Percentiles rank a stretch among this genome's conserved stretches.
phyloP scores from a whole-genome alignment of 495 filamentous ascomycete species.

The Aspergillus saccharolyticus region DNA sequence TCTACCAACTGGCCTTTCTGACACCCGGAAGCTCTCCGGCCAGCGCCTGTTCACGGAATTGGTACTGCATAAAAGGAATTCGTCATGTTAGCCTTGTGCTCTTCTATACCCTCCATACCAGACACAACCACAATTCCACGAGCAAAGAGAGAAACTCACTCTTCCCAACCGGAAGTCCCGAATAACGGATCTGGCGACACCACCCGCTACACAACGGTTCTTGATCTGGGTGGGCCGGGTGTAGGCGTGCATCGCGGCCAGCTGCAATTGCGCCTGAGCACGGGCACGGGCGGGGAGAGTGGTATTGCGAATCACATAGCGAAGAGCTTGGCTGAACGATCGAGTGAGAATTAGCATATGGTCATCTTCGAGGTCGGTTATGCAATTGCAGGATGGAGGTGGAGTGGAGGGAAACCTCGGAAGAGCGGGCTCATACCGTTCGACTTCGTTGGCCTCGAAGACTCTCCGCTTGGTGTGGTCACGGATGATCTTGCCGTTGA shows the following conservation, averaged over 20 bases:
- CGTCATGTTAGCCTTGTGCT: slow-evolving; percentile 22
- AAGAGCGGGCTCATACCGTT: slow-evolving; percentile 53
- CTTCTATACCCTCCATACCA: too few species aligned
- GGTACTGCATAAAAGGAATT: slow-evolving; percentile 54
- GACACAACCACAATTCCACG: not conserved
- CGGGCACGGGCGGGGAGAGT: slow-evolving; percentile 73
- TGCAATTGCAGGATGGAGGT: too few species aligned
- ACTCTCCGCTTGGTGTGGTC: slow-evolving; percentile 95
- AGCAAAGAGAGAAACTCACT: slow-evolving; percentile 50
- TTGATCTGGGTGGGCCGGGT: slow-evolving; percentile 88
- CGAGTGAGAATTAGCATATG: not conserved
- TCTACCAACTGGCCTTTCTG: slow-evolving; percentile 89
- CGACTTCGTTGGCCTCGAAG: slow-evolving; percentile 75
- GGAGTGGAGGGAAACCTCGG: too few species aligned
- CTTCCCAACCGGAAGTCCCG: slow-evolving; percentile 85
- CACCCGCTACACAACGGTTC: slow-evolving; percentile 86
- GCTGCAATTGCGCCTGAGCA: slow-evolving; percentile 84
- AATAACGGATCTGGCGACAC: slow-evolving; percentile 78
- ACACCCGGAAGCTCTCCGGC: slow-evolving; percentile 88
- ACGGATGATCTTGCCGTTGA: slow-evolving; percentile 78
- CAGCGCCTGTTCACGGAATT: slow-evolving; percentile 85
- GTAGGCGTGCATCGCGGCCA: slow-evolving; percentile 91
- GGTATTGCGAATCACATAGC: slow-evolving; percentile 91
- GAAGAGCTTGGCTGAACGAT: slow-evolving; percentile 78
- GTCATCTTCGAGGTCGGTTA: not conserved